Evolutionary conservation across 2,329 filamentous ascomycete genomes (phyloP).

Genomic region (Grosmannia penicillata): DNA sequence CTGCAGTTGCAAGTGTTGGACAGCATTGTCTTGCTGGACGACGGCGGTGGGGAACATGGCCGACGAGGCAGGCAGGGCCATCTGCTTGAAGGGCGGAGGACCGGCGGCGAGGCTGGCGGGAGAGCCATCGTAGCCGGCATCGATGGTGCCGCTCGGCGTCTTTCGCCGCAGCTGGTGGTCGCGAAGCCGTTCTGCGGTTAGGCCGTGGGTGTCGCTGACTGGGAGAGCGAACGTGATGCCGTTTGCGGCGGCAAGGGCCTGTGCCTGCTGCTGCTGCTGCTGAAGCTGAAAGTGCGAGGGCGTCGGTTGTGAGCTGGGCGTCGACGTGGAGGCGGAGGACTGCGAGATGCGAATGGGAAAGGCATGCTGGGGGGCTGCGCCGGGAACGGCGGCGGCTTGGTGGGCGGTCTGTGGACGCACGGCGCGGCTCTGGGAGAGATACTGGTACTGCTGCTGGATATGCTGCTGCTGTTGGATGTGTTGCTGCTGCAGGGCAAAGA

Average conservation of each 20-base stretch:
- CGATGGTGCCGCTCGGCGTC: conserved; percentile 85
- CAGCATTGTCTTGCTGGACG: conserved; percentile 8
- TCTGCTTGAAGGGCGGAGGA: conserved; percentile 68
- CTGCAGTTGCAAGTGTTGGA: neutral
- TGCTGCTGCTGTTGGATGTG: conserved; percentile 6
- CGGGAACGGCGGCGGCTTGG: neutral
- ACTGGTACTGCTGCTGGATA: conserved; percentile 6
- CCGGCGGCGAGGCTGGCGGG: conserved; percentile 57
- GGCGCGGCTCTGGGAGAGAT: conserved; percentile 6
- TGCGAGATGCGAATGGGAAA: conserved; percentile 23
- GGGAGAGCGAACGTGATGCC: neutral
- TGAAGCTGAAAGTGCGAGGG: conserved; percentile 2
- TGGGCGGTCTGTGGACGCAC: neutral
- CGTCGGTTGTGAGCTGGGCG: conserved; percentile 12
- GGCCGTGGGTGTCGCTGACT: neutral
- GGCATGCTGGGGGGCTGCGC: conserved; percentile 15
- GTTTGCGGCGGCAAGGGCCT: neutral
- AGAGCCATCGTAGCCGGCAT: conserved; percentile 81
- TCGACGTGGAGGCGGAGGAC: conserved; percentile 13
- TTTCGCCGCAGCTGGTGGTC: conserved; percentile 82
- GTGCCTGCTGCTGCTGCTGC: conserved; percentile 9
- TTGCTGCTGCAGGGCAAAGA: conserved; percentile 11
- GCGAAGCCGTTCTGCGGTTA: conserved; percentile 17
- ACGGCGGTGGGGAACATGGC: conserved; percentile 19
- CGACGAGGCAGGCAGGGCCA: conserved; percentile 50